Conservation (phyloP, 192 early-diverging fungal genomes). For the Coemansia sp. region DNA sequence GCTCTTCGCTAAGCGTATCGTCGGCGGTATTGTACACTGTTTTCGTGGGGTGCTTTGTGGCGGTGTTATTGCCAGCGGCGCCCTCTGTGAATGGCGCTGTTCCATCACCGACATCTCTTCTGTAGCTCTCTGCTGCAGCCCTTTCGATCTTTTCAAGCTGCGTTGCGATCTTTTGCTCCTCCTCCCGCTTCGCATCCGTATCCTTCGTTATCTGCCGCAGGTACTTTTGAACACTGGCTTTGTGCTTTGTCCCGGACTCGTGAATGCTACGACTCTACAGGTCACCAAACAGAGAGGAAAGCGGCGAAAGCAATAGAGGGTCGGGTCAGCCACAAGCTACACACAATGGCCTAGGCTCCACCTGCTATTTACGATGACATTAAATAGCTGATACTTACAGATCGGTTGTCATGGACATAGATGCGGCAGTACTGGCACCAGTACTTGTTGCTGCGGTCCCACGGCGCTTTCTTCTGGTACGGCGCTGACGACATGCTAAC, state of each 20-base stretch:
- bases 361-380: no score
- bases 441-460: conserved; percentile 69
- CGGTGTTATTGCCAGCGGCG: background rate
- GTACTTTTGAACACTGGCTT: conserved; percentile 78
- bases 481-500: conserved; percentile 14
- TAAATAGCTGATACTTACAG: conserved; percentile 56
- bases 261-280: conserved; percentile 68
- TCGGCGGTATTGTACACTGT: background rate
- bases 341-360: no score
- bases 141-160: conserved; percentile 72
- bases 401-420: conserved; percentile 80
- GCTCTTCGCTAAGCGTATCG: background rate
- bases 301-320: background rate
- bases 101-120: conserved; percentile 21
- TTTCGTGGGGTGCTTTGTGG: background rate
- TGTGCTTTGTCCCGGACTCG: conserved; percentile 79
- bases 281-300: background rate
- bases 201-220: conserved; percentile 67
- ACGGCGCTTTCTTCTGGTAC: conserved; percentile 41
- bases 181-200: conserved; percentile 56
- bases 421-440: conserved; percentile 87
- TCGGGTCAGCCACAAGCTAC: no score
- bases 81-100: background rate
- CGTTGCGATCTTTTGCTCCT: conserved; percentile 60
- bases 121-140: conserved; percentile 41